These are phyloP conservation scores for Diaporthe citrichinensis DNA, from an alignment of 2,329 filamentous ascomycete species.

Conservation along the genomic window DNA sequence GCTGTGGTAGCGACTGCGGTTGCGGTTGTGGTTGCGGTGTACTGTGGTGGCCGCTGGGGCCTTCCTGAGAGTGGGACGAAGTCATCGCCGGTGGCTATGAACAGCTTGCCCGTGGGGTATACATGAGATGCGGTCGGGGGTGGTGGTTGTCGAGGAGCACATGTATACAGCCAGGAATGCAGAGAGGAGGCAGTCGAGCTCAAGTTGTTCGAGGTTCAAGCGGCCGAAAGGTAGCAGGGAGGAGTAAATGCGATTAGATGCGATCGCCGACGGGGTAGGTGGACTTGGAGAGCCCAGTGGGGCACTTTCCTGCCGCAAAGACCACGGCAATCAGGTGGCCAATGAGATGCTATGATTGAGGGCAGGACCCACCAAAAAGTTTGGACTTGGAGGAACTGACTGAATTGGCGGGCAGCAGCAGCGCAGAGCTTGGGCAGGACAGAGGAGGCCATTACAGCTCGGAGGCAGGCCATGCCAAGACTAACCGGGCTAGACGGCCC, in stretches of 20 bases:
- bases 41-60: conserved; percentile 31
- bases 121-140: conserved; percentile 25
- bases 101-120: conserved; percentile 35
- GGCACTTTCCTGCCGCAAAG: conserved; percentile 25
- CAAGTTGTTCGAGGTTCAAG: not conserved
- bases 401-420: not conserved
- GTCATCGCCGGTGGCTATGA: conserved; percentile 39
- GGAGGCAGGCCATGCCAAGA: not conserved
- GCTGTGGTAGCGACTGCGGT: not conserved
- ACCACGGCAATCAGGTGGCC: not conserved
- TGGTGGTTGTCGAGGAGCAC: not conserved
- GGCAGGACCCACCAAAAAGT: conserved; percentile 25
- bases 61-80: conserved; percentile 39
- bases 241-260: conserved; percentile 23
- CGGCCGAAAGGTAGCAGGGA: not conserved
- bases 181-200: not conserved
- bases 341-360: not conserved
- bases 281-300: conserved; percentile 14
- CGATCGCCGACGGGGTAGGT: conserved; percentile 34
- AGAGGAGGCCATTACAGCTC: not conserved
- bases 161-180: conserved; percentile 18
- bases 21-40: conserved; percentile 9
- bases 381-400: conserved; percentile 13
- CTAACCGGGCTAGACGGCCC: not conserved
- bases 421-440: not conserved